phyloP scores from a whole-genome alignment of 345 rosid genomes.

The Eucalyptus marginata region DNA sequence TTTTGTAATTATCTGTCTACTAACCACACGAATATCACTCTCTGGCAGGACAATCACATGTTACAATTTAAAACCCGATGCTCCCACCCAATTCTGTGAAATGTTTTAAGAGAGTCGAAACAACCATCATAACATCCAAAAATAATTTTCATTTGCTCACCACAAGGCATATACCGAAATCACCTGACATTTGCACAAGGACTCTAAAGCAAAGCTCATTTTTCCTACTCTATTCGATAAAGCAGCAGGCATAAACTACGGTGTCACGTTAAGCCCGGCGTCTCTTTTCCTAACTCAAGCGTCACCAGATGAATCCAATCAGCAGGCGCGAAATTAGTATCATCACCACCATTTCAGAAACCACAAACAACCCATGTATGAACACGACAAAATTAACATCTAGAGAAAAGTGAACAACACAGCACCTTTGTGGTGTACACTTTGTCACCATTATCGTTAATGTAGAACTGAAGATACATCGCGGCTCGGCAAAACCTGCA shows the following conservation, averaged over 20 bases:
- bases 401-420: not conserved
- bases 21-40: not conserved
- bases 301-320: not conserved
- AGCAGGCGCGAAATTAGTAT: not conserved
- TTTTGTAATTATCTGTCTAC: not conserved
- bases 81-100: not conserved
- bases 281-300: not conserved
- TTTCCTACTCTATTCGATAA: not conserved
- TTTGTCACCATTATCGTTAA: conserved; percentile 11
- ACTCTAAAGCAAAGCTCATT: not conserved
- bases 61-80: not conserved
- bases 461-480: conserved; percentile 13
- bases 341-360: not conserved
- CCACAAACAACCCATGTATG: not conserved
- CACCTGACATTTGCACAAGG: not conserved
- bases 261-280: fast-evolving
- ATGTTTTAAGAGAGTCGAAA: not conserved
- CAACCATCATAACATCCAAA: not conserved
- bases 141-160: not conserved
- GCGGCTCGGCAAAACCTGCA: not conserved
- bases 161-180: not conserved
- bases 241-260: not conserved
- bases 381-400: not conserved
- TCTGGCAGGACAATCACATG: not conserved
- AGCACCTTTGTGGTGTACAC: conserved; percentile 14